A percentile compares a stretch with the other conserved stretches of the same genome.
These are phyloP conservation scores for Helianthus annuus DNA, from an alignment of 129 eudicot species.

Conservation along the genomic window DNA sequence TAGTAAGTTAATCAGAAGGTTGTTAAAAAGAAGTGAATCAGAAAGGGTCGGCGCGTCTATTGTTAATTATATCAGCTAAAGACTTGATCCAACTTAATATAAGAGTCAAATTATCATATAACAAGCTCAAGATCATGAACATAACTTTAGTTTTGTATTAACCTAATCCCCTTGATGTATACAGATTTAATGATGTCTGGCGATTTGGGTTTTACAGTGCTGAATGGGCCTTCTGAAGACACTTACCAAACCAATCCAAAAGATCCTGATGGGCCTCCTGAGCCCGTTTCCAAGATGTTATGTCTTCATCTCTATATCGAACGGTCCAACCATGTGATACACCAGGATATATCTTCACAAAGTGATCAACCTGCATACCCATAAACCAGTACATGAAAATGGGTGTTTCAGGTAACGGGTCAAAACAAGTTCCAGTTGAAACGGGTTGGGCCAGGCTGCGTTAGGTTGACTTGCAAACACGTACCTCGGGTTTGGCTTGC, in stretches of 20 bases:
- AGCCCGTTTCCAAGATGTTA: slow-evolving; percentile 46
- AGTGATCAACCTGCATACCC: slow-evolving; percentile 57
- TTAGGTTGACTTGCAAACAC: neutral
- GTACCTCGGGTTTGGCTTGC: slow-evolving; percentile 65
- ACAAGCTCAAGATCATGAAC: neutral
- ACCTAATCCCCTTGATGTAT: neutral
- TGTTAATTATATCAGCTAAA: neutral
- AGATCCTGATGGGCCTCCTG: slow-evolving; percentile 68
- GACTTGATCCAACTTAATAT: neutral
- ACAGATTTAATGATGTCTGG: neutral
- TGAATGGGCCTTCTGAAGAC: slow-evolving; percentile 29
- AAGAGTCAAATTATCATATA: neutral
- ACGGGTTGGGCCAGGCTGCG: neutral
- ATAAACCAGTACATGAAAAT: slow-evolving; percentile 6
- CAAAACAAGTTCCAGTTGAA: neutral
- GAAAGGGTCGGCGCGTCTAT: too few species aligned
- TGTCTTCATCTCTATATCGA: slow-evolving; percentile 58
- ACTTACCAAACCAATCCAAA: slow-evolving; percentile 59
- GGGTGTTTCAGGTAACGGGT: slow-evolving; percentile 1
- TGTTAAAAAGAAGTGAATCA: too few species aligned
- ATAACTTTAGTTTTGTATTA: neutral
- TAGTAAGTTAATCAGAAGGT: too few species aligned
- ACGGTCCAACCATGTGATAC: slow-evolving; percentile 83
- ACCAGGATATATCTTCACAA: slow-evolving; percentile 76
- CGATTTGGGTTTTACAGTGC: slow-evolving; percentile 12